These are phyloP conservation scores for Eucalyptus shirleyi DNA, from an alignment of 345 rosid species.

Conservation along the genomic window DNA sequence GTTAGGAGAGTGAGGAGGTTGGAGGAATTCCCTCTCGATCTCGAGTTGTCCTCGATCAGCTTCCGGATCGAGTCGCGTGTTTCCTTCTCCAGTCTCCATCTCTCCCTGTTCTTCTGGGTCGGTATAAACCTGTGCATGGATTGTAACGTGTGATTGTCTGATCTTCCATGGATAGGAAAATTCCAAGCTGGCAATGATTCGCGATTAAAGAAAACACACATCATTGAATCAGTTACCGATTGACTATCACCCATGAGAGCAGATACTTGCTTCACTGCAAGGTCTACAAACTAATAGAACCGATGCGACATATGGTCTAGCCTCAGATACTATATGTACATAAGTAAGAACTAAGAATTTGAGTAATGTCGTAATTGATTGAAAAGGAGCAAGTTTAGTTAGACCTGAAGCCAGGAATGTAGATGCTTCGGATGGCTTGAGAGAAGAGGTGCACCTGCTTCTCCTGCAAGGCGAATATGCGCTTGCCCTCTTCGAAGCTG, in stretches of 20 bases:
- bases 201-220: background rate
- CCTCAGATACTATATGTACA: background rate
- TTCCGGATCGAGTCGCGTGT: slow-evolving; percentile 41
- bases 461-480: slow-evolving; percentile 58
- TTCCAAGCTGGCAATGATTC: background rate
- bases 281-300: background rate
- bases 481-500: slow-evolving; percentile 64
- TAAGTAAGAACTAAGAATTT: background rate
- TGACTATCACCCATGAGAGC: background rate
- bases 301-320: background rate
- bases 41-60: slow-evolving; percentile 29
- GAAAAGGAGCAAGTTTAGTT: background rate
- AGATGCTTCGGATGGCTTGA: slow-evolving; percentile 41
- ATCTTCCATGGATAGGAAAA: background rate
- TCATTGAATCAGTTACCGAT: background rate
- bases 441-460: slow-evolving; percentile 46
- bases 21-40: slow-evolving; percentile 13
- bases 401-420: slow-evolving; percentile 81
- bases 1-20: slow-evolving; percentile 47
- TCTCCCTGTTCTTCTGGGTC: slow-evolving; percentile 62
- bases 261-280: background rate
- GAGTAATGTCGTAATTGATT: background rate
- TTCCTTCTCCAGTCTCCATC: slow-evolving; percentile 60
- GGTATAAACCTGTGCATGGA: slow-evolving; percentile 46
- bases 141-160: background rate